Evolutionary conservation across 2,329 filamentous ascomycete species (phyloP), one percentile per base, ranked within the genome.

Genomic region (Monosporascus sp.): DNA sequence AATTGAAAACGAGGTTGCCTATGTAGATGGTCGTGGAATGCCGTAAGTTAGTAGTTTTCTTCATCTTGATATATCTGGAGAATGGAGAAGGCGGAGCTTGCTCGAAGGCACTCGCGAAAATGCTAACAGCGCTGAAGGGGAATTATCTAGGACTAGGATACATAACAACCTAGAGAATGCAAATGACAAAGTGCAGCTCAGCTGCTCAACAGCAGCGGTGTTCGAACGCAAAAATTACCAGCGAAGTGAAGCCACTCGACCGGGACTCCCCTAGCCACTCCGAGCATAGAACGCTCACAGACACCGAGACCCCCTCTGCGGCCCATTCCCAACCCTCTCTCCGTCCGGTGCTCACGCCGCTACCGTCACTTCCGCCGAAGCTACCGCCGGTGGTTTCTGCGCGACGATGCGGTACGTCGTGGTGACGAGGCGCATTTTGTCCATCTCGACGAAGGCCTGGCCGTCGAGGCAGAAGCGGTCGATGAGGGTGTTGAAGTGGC

Each of bases 401-500:
- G 78, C 78, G 55, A 81, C 74, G 52, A 80, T 72, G 47, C 78
- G 74, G 53, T 80, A 80, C 50, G 76, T 80, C 7, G 78, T 81
- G 3, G 75, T 76, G 22, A 75, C 73, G 17, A 81, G 65, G 11
- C 77, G 73, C 77, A 77, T 76, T 18, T 70, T 72, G 58, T 81
- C 78, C 78, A 81, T 80, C 67, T 79, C 73, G 53, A 80, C 74
- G 55, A 81, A 81, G 0, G 78, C 78, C 65, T 79, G 69, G 1
- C 78, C 78, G 52, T 81, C 78, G 18, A 79, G 63, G 56, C 78
- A 80, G 28, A 81, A 63, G 9, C 78, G 71, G 58, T 81, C 77
- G 63, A 81, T 78, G 47, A 81, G 65, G 6, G 72, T 74, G 69
- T 76, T 79, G 68, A 80, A 80, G 60, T 81, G 78, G 43, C 64